Percentiles rank a stretch among this genome's conserved stretches.
Evolutionary conservation across 495 filamentous ascomycete species (phyloP).

Genomic region (Hyphodiscus hymeniophilus): DNA sequence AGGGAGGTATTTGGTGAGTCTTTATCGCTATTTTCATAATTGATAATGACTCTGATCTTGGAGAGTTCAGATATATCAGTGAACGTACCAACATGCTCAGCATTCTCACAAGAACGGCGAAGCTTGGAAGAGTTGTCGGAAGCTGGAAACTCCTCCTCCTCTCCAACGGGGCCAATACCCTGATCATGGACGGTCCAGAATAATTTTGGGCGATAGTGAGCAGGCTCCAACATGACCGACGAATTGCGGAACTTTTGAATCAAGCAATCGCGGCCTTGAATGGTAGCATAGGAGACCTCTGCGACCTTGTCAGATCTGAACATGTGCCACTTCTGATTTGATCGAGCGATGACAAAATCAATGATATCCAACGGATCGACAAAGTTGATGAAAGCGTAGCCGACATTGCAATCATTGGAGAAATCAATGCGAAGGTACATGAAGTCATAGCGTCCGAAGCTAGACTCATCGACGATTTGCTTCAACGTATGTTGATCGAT

Average conservation of each 20-base stretch:
- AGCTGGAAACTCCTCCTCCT: conserved; percentile 64
- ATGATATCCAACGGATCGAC: conserved; percentile 68
- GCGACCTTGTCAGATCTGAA: conserved; percentile 80
- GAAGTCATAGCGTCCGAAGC: conserved; percentile 81
- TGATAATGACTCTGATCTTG: too few species aligned
- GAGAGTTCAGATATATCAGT: too few species aligned
- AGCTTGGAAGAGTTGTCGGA: conserved; percentile 81
- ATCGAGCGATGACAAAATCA: conserved; percentile 61
- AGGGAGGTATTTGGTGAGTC: too few species aligned
- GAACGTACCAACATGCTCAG: conserved; percentile 72
- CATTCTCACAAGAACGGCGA: conserved; percentile 76
- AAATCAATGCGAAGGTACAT: conserved; percentile 94
- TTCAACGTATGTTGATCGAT: conserved; percentile 77
- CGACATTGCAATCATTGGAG: conserved; percentile 85
- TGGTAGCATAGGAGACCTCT: conserved; percentile 89
- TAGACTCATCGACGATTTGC: conserved; percentile 67
- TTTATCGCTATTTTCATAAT: too few species aligned
- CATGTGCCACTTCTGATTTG: conserved; percentile 70
- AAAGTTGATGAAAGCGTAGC: conserved; percentile 98
- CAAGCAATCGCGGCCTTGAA: conserved; percentile 84
- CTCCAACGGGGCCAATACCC: conserved; percentile 25
- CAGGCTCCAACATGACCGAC: conserved; percentile 81
- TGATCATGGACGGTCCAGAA: conserved; percentile 16
- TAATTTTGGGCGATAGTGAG: conserved; percentile 79
- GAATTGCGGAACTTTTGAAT: conserved; percentile 95